Conservation (phyloP, 1,139 yeast species). For the Nadsonia starkeyi-henricii region DNA sequence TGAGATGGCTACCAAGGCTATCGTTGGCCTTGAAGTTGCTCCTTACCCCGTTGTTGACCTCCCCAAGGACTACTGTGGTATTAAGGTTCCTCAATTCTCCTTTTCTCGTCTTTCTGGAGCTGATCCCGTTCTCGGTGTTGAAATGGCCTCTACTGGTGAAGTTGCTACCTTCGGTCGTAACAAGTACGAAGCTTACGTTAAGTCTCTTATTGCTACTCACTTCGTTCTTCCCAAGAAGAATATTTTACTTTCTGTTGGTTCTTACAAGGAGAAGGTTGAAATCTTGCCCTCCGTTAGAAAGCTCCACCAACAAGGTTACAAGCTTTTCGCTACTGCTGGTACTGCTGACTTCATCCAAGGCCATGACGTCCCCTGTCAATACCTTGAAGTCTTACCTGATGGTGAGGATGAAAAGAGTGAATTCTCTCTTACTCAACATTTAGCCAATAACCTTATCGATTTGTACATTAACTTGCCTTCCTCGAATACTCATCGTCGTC, state of each 20-base stretch:
- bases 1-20: conserved; percentile 95
- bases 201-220: conserved; percentile 88
- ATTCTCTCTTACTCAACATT: conserved; percentile 88
- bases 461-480: conserved; percentile 94
- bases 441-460: conserved; percentile 93
- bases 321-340: conserved; percentile 95
- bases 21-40: conserved; percentile 72
- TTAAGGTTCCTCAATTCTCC: conserved; percentile 95
- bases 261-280: conserved; percentile 94
- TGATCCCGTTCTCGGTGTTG: conserved; percentile 96
- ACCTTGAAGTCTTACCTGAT: conserved; percentile 66
- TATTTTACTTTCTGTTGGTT: conserved; percentile 86
- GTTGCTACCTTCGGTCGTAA: conserved; percentile 95
- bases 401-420: conserved; percentile 61
- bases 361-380: conserved; percentile 87
- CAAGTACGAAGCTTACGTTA: conserved; percentile 93
- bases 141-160: conserved; percentile 99
- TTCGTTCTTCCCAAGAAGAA: conserved; percentile 92
- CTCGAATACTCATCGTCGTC: conserved; percentile 94
- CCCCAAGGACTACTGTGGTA: conserved; percentile 91
- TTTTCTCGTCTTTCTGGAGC: conserved; percentile 97
- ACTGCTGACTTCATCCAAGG: conserved; percentile 97
- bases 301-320: conserved; percentile 72
- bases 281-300: conserved; percentile 76
- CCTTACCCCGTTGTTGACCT: conserved; percentile 84